These are phyloP conservation scores for Leptoxyphium fumago DNA, from an alignment of 2,329 filamentous ascomycete species.

Conservation along the genomic window DNA sequence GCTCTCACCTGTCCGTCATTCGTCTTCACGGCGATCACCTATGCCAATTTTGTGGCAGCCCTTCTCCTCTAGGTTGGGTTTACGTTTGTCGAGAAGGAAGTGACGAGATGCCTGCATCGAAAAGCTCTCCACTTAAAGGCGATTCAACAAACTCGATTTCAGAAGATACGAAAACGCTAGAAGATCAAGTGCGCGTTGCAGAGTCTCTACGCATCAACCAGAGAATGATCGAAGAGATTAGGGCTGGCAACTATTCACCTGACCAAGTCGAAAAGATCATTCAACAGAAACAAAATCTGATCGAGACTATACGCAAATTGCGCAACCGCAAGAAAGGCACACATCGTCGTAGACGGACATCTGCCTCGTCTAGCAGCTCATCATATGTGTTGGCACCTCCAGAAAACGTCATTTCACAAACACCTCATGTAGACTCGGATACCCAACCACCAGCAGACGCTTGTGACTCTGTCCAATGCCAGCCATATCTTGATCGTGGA, in stretches of 20 bases:
- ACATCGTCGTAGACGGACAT: not conserved
- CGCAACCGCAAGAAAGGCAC: not conserved
- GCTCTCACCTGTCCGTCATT: slow-evolving; percentile 55
- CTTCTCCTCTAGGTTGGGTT: slow-evolving; percentile 52
- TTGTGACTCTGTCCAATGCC: no score
- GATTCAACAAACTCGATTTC: slow-evolving; percentile 4
- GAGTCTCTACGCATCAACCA: slow-evolving; percentile 21
- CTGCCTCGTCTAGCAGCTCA: not conserved
- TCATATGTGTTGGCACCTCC: not conserved
- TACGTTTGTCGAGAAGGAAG: slow-evolving; percentile 57
- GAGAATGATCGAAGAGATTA: slow-evolving; percentile 28
- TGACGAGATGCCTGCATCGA: slow-evolving; percentile 9
- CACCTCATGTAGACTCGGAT: not conserved
- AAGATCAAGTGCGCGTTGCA: slow-evolving; percentile 10
- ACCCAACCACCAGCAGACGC: no score
- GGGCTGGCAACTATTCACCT: slow-evolving; percentile 26
- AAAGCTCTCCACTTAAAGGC: slow-evolving; percentile 4
- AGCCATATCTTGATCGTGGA: no score
- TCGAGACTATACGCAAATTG: slow-evolving; percentile 1
- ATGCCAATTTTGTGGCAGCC: slow-evolving; percentile 45
- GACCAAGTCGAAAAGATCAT: slow-evolving; percentile 28
- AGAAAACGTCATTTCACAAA: not conserved
- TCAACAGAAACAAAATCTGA: slow-evolving; percentile 26
- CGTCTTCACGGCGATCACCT: slow-evolving; percentile 42
- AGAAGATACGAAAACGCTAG: slow-evolving; percentile 9